Percentiles rank a stretch among this genome's conserved stretches.
Conservation (phyloP, 495 filamentous ascomycete species). For the Evernia prunastri region DNA sequence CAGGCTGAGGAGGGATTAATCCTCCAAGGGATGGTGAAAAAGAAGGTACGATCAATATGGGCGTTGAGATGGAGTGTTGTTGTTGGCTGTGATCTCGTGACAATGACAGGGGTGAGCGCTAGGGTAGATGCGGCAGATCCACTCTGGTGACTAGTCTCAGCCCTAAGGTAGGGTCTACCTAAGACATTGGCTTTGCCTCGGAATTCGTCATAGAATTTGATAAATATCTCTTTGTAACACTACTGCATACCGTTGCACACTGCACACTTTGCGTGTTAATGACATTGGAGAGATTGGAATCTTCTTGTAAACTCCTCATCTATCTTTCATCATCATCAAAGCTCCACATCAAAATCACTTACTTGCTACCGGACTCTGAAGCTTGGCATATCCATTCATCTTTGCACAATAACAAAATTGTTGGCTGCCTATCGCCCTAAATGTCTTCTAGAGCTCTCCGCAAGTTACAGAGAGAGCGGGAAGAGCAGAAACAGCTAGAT, state of each 20-base stretch:
- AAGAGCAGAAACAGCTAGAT: conserved; percentile 54
- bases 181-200: neutral
- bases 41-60: neutral
- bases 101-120: conserved; percentile 2
- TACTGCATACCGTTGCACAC: no score
- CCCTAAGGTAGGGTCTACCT: neutral
- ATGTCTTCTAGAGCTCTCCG: conserved; percentile 81
- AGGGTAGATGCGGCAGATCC: conserved; percentile 1
- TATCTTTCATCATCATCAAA: neutral
- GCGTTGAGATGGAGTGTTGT: neutral
- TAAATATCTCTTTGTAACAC: neutral
- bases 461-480: conserved; percentile 61
- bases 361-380: neutral
- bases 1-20: neutral
- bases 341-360: neutral
- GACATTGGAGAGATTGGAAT: no score
- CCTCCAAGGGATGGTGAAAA: neutral
- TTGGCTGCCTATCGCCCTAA: neutral
- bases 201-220: neutral
- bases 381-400: neutral
- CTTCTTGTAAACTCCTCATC: neutral
- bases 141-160: neutral
- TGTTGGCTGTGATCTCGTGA: conserved; percentile 10
- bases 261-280: no score
- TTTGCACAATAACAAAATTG: neutral